phyloP scores from a whole-genome alignment of 1,139 yeast genomes.

The Pichia sp. region DNA sequence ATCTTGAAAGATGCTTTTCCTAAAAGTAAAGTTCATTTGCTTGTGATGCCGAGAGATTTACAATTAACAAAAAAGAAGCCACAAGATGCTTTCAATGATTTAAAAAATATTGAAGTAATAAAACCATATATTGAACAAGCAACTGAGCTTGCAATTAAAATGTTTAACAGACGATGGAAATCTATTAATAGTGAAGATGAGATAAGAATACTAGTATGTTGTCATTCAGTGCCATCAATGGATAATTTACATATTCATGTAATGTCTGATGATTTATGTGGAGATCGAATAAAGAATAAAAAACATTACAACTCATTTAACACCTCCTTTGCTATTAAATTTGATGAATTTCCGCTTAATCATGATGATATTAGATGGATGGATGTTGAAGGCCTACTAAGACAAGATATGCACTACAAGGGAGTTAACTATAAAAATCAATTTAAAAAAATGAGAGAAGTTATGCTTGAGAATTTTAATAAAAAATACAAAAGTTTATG shows the following conservation, averaged over 20 bases:
- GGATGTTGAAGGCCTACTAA: slow-evolving; percentile 15
- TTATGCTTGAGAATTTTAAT: slow-evolving; percentile 9
- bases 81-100: slow-evolving; percentile 39
- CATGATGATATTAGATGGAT: slow-evolving; percentile 17
- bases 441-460: slow-evolving; percentile 14
- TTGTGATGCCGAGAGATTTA: slow-evolving; percentile 51
- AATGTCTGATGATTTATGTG: slow-evolving; percentile 56
- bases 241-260: slow-evolving; percentile 68
- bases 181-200: slow-evolving; percentile 2
- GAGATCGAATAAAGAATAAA: slow-evolving; percentile 49
- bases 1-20: slow-evolving; percentile 60
- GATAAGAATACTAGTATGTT: slow-evolving; percentile 48
- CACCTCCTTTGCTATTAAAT: slow-evolving; percentile 55
- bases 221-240: slow-evolving; percentile 69
- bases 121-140: slow-evolving; percentile 40
- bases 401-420: slow-evolving; percentile 15
- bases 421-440: slow-evolving; percentile 16
- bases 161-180: slow-evolving; percentile 27
- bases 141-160: slow-evolving; percentile 34
- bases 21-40: slow-evolving; percentile 54
- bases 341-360: slow-evolving; percentile 37
- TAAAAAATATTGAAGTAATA: slow-evolving; percentile 32
- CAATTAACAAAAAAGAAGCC: slow-evolving; percentile 45
- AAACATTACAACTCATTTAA: slow-evolving; percentile 70
- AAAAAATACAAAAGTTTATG: slow-evolving; percentile 1